Percentiles rank a stretch among this genome's conserved stretches.
These are phyloP conservation scores for Rehmannia glutinosa DNA, from an alignment of 257 asterid genomes.

Conservation along the genomic window DNA sequence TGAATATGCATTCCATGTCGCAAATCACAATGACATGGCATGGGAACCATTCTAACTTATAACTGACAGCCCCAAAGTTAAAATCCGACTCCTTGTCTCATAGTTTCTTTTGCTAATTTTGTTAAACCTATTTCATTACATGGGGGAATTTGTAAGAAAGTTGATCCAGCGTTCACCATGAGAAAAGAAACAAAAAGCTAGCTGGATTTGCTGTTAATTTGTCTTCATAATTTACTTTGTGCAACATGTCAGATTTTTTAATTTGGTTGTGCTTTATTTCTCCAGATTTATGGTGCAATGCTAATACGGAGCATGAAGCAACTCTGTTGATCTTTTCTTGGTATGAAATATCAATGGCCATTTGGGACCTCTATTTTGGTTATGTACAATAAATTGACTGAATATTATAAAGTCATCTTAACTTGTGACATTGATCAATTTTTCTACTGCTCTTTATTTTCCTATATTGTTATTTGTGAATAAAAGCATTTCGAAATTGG, in stretches of 20 bases:
- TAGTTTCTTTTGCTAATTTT: neutral
- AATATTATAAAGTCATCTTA: constrained; percentile 1
- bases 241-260: neutral
- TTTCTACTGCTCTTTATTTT: neutral
- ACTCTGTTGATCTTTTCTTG: neutral
- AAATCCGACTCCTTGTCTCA: neutral
- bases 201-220: neutral
- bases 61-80: neutral
- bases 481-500: neutral
- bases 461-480: neutral
- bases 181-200: neutral
- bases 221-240: neutral
- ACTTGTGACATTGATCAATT: neutral
- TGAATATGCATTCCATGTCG: neutral
- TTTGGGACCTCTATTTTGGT: constrained; percentile 4
- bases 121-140: neutral
- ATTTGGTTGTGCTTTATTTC: neutral
- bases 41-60: neutral
- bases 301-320: constrained; percentile 17
- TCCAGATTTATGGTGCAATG: constrained; percentile 14
- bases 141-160: neutral
- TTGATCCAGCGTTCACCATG: neutral
- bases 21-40: neutral
- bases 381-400: constrained; percentile 28
- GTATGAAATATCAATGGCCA: neutral